A percentile compares a stretch with the other conserved stretches of the same genome.
These are phyloP conservation scores for Wickerhamiella domercqiae DNA, from an alignment of 805 yeast genomes.

Conservation along the genomic window DNA sequence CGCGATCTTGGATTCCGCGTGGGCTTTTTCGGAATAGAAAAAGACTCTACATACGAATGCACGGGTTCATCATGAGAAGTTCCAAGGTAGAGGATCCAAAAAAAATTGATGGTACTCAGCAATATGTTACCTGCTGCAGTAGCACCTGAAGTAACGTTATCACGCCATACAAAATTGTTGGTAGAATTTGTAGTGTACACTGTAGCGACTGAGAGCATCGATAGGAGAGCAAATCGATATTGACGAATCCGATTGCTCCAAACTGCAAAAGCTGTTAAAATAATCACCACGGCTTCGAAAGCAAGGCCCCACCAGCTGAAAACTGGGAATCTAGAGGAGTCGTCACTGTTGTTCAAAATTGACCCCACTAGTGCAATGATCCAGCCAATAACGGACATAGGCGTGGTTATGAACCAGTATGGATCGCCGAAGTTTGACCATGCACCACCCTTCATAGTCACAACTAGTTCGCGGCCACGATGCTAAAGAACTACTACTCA, in stretches of 20 bases:
- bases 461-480: background rate
- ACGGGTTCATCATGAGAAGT: conserved; percentile 80
- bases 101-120: conserved; percentile 60
- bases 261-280: conserved; percentile 38
- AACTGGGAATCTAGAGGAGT: conserved; percentile 42
- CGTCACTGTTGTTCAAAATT: conserved; percentile 33
- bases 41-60: conserved; percentile 72
- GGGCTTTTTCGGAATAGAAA: conserved; percentile 30
- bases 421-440: conserved; percentile 54
- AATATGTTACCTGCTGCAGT: conserved; percentile 88
- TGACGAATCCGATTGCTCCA: conserved; percentile 48
- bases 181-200: conserved; percentile 75
- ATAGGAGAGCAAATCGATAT: conserved; percentile 41
- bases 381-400: conserved; percentile 69
- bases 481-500: no score
- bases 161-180: conserved; percentile 59
- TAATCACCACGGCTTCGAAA: conserved; percentile 50
- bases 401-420: conserved; percentile 67
- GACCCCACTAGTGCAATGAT: conserved; percentile 79
- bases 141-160: conserved; percentile 53
- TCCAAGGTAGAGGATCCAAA: conserved; percentile 84
- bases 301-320: conserved; percentile 96
- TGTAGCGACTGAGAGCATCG: conserved; percentile 53
- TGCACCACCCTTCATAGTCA: conserved; percentile 6
- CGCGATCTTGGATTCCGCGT: conserved; percentile 1